Conservation (phyloP, 495 filamentous ascomycete genomes). For the Talaromyces adpressus region DNA sequence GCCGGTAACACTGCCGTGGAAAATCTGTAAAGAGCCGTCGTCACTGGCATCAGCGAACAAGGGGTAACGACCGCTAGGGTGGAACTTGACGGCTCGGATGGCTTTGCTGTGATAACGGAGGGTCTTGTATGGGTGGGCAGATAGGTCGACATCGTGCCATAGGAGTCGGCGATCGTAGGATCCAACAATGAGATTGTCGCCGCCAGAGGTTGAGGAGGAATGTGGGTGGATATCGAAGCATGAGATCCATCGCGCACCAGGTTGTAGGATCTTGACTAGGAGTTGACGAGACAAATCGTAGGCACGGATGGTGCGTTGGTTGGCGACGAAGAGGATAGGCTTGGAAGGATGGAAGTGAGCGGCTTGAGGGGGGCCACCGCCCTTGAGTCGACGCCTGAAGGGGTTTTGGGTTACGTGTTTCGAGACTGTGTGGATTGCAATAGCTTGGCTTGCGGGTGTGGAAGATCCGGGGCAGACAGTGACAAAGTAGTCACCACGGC, state of each 20-base stretch:
- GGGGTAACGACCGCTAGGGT: constrained; percentile 69
- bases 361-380: constrained; percentile 76
- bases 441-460: constrained; percentile 61
- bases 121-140: constrained; percentile 85
- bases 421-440: constrained; percentile 90
- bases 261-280: constrained; percentile 83
- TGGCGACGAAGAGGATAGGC: constrained; percentile 92
- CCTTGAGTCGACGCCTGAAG: constrained; percentile 70
- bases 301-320: constrained; percentile 80
- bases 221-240: constrained; percentile 84
- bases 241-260: constrained; percentile 91
- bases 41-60: constrained; percentile 91
- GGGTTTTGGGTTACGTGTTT: constrained; percentile 93
- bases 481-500: constrained; percentile 88
- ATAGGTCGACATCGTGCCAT: constrained; percentile 96
- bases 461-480: constrained; percentile 73
- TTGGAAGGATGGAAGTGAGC: constrained; percentile 91
- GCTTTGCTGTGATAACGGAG: constrained; percentile 89
- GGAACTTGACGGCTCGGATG: constrained; percentile 79
- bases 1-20: constrained; percentile 89
- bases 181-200: constrained; percentile 88
- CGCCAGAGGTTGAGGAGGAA: constrained; percentile 47
- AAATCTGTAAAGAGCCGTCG: constrained; percentile 89
- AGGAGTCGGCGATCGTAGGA: constrained; percentile 89
- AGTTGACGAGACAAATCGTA: constrained; percentile 89